Evolutionary conservation across 2,329 filamentous ascomycete species (phyloP).

Genomic region (Daldinia sp.): DNA sequence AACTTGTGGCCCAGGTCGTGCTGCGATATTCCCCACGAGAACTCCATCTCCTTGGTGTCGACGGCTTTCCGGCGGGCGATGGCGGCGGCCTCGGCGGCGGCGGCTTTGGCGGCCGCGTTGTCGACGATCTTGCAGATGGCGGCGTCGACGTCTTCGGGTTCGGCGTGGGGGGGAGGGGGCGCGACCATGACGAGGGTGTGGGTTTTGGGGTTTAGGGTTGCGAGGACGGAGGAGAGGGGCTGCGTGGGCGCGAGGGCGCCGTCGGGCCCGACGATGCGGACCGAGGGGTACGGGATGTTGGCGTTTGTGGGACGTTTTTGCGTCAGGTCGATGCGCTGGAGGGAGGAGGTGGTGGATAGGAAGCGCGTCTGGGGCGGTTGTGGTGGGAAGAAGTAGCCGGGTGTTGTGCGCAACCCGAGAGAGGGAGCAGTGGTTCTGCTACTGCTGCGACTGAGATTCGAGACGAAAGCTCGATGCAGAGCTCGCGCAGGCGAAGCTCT

Average conservation of each 20-base stretch:
- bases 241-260: constrained; percentile 38
- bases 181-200: constrained; percentile 44
- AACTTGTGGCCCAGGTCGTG: constrained; percentile 80
- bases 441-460: constrained; percentile 25
- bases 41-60: constrained; percentile 78
- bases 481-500: constrained; percentile 42
- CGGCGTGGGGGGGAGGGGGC: constrained; percentile 36
- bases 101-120: constrained; percentile 40
- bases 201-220: constrained; percentile 28
- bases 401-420: neutral
- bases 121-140: constrained; percentile 72
- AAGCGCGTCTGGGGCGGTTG: constrained; percentile 9
- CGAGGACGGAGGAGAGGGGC: constrained; percentile 31
- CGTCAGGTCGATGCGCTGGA: constrained; percentile 5
- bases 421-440: constrained; percentile 6
- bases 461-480: constrained; percentile 42
- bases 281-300: constrained; percentile 53
- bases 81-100: constrained; percentile 52
- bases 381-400: constrained; percentile 27
- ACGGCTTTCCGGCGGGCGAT: constrained; percentile 54
- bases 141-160: constrained; percentile 31
- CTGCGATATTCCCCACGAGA: constrained; percentile 85
- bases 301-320: constrained; percentile 53
- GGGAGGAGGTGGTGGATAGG: constrained; percentile 16
- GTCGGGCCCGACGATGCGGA: constrained; percentile 45